Evolutionary conservation across 352 stramenopile genomes (phyloP), one percentile per base, ranked within the genome.

Genomic region (Pythium rhizo-oryzae): DNA sequence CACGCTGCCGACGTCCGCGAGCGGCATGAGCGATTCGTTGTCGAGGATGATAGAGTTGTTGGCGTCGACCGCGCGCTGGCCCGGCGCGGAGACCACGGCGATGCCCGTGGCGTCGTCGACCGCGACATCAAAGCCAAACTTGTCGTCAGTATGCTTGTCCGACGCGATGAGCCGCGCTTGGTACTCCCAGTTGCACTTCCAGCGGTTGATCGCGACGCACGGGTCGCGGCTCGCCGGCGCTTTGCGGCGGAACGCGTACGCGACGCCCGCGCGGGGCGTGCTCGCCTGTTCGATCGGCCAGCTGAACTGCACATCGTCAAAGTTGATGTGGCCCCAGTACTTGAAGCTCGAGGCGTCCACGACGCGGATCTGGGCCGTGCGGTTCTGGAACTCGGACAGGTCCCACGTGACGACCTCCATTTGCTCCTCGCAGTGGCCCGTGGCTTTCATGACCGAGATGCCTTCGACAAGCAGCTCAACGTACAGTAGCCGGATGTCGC

Each of bases 281-380:
- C 77, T 79, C 2, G 81, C 59, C 67, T 96, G 87, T 8, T 71
- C 65, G 12, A 88, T 65, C n/a, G 91, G 71, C 97, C 96, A 99
- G 59, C 81, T 91, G 68, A 99, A 99, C 2, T 83, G 65, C 16
- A 99, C 94, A 41, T 99, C 79, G 75, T 99, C 97, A 46, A 99
- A 96, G 71, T 98, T 99, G 62, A 99, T 98, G 70, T 99, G 96
- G 33, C 94, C 96, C 95, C 96, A 99, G 37, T 86, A 78, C 0
- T 75, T 64, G 52, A 74, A 91, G 19, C 82, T 94, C 0, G 86
- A 91, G 12, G 79, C 84, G 61, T 99, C 97, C 8, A 99, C 96
- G 24, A 99, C 93, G 35, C 95, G 82, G n/a, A 99, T 85, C 46
- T 98, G 84, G 37, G 84, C 95, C 9, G 89, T 85, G 44, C 87